A percentile compares a stretch with the other conserved stretches of the same genome.
phyloP scores from a whole-genome alignment of 371 early-diverging fungal genomes.

The Entomophthora muscae region DNA sequence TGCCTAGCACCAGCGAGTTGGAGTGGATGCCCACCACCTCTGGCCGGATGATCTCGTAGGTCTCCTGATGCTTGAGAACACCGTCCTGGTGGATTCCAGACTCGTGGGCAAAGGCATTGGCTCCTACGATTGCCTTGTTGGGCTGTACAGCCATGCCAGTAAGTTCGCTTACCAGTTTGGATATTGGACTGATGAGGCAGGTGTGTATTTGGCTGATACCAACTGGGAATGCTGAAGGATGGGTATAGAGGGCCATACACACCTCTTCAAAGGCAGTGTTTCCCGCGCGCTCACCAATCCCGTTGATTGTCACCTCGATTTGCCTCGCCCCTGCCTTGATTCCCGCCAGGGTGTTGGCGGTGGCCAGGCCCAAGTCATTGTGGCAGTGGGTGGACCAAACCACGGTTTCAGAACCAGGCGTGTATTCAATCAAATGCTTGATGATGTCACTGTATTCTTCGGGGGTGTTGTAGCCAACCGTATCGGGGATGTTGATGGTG shows the following conservation, averaged over 20 bases:
- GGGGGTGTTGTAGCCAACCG: slow-evolving; percentile 86
- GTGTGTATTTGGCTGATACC: slow-evolving; percentile 69
- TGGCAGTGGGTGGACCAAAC: slow-evolving; percentile 92
- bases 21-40: slow-evolving; percentile 76
- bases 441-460: slow-evolving; percentile 76
- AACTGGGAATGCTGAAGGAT: slow-evolving; percentile 67
- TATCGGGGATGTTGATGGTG: slow-evolving; percentile 91
- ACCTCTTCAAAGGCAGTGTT: slow-evolving; percentile 92
- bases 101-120: slow-evolving; percentile 94
- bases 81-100: slow-evolving; percentile 97
- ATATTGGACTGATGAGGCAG: slow-evolving; percentile 60
- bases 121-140: slow-evolving; percentile 95
- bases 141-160: slow-evolving; percentile 90
- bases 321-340: slow-evolving; percentile 81
- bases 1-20: slow-evolving; percentile 74
- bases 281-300: slow-evolving; percentile 92
- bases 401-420: slow-evolving; percentile 48
- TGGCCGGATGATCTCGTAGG: slow-evolving; percentile 91
- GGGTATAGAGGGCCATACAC: slow-evolving; percentile 84
- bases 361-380: slow-evolving; percentile 90
- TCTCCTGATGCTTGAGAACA: slow-evolving; percentile 80
- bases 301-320: slow-evolving; percentile 95
- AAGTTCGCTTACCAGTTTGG: slow-evolving; percentile 67
- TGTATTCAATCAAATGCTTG: slow-evolving; percentile 54
- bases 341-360: slow-evolving; percentile 87